Evolutionary conservation across 2,329 filamentous ascomycete species (phyloP).

Genomic region (Coleophoma eucalyptorum): DNA sequence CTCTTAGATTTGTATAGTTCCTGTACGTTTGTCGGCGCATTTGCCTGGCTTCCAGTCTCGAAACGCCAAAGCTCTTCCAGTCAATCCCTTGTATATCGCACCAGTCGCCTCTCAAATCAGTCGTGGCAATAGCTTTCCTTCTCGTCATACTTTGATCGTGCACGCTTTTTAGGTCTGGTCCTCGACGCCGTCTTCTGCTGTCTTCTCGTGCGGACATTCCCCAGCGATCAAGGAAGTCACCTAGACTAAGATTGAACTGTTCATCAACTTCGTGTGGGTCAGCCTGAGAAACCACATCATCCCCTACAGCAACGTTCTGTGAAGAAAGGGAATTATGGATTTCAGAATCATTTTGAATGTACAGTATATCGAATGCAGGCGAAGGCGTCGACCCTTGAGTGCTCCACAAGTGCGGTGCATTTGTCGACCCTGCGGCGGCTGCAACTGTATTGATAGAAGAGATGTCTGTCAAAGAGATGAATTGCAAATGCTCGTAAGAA

Average conservation of each 20-base stretch:
- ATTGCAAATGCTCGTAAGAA: not conserved
- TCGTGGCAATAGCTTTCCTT: conserved; percentile 29
- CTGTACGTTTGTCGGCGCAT: conserved; percentile 45
- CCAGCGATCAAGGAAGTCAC: conserved; percentile 49
- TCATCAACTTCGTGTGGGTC: conserved; percentile 26
- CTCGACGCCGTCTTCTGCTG: conserved; percentile 6
- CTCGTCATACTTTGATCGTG: conserved; percentile 11
- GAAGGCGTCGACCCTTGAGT: conserved; percentile 4
- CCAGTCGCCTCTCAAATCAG: conserved; percentile 48
- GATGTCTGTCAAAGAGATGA: conserved; percentile 7
- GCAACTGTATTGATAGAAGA: not conserved
- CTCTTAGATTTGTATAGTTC: conserved; percentile 53
- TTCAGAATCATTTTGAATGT: conserved; percentile 2
- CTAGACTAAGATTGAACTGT: conserved; percentile 42
- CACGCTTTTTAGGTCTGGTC: conserved; percentile 14
- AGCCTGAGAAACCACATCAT: conserved; percentile 18
- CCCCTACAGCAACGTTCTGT: not conserved
- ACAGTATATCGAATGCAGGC: conserved; percentile 4
- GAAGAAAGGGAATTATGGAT: conserved; percentile 6
- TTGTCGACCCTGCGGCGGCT: not conserved
- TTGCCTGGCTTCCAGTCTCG: conserved; percentile 43
- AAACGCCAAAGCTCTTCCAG: conserved; percentile 50
- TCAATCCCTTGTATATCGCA: conserved; percentile 58
- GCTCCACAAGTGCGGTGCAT: conserved; percentile 3
- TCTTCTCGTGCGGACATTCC: conserved; percentile 5